Evolutionary conservation across 331 rosid species (phyloP).

Genomic region (Pyrus hybrid): DNA sequence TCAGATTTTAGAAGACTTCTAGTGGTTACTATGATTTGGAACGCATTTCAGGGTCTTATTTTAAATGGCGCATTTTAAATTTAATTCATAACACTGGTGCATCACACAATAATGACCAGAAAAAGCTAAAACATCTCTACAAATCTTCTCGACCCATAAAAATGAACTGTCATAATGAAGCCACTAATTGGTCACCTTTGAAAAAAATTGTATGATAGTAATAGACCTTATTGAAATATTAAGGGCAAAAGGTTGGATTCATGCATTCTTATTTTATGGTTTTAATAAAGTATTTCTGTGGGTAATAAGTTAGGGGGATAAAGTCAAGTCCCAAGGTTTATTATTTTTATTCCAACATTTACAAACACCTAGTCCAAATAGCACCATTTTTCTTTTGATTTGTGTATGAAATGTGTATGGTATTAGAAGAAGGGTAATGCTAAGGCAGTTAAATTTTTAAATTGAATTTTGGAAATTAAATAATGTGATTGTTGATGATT

Average conservation of each 20-base stretch:
- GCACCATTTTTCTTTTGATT: no score
- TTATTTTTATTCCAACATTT: no score
- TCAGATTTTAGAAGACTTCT: background rate
- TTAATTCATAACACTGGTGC: accelerated
- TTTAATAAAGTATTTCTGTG: no score
- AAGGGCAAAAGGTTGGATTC: no score
- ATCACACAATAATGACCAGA: accelerated
- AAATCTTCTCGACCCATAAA: no score
- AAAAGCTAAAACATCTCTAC: accelerated
- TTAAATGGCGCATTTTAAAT: accelerated
- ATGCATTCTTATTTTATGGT: background rate
- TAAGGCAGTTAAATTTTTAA: no score
- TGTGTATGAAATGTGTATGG: background rate
- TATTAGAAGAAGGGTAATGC: background rate
- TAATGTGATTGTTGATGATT: no score
- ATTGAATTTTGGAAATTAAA: accelerated
- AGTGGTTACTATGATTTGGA: no score
- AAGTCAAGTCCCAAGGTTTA: background rate
- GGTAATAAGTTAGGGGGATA: background rate
- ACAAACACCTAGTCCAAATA: background rate
- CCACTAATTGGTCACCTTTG: accelerated
- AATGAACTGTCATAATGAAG: accelerated
- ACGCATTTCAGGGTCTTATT: accelerated
- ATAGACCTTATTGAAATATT: background rate
- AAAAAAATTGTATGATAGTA: background rate